phyloP scores from a whole-genome alignment of 2,329 filamentous ascomycete genomes.

The Colletotrichum navitas region DNA sequence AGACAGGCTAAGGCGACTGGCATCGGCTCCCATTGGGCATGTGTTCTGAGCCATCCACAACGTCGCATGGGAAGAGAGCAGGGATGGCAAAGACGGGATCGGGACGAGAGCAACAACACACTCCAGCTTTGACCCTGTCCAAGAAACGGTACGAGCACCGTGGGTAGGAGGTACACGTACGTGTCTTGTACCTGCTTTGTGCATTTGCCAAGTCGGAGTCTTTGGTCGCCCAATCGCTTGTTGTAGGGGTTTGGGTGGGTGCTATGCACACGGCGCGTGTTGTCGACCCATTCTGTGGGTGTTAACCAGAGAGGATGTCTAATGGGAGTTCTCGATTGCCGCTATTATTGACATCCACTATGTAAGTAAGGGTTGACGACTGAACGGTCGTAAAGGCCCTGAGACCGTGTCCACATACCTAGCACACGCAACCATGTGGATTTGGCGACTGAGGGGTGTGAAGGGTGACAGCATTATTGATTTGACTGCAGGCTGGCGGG shows the following conservation, averaged over 20 bases:
- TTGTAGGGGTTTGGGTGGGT: no score
- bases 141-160: slow-evolving; percentile 14
- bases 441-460: not conserved
- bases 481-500: slow-evolving; percentile 12
- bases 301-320: not conserved
- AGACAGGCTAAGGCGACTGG: slow-evolving; percentile 36
- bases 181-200: not conserved
- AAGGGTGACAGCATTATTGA: slow-evolving; percentile 17
- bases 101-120: slow-evolving; percentile 16
- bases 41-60: slow-evolving; percentile 27
- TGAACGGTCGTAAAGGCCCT: not conserved
- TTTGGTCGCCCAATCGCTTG: not conserved
- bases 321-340: not conserved
- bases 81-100: slow-evolving; percentile 30
- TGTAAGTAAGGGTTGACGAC: not conserved
- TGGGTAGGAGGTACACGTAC: not conserved
- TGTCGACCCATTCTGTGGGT: not conserved
- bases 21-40: slow-evolving; percentile 31
- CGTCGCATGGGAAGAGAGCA: slow-evolving; percentile 29
- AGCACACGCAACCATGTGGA: not conserved
- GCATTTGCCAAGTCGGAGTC: not conserved
- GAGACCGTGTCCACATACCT: no score
- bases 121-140: slow-evolving; percentile 16
- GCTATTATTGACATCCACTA: not conserved
- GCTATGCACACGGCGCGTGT: slow-evolving; percentile 9